phyloP scores from a whole-genome alignment of 202 grass and related monocot genomes.

The Schoenoplectus tabernaemontani region DNA sequence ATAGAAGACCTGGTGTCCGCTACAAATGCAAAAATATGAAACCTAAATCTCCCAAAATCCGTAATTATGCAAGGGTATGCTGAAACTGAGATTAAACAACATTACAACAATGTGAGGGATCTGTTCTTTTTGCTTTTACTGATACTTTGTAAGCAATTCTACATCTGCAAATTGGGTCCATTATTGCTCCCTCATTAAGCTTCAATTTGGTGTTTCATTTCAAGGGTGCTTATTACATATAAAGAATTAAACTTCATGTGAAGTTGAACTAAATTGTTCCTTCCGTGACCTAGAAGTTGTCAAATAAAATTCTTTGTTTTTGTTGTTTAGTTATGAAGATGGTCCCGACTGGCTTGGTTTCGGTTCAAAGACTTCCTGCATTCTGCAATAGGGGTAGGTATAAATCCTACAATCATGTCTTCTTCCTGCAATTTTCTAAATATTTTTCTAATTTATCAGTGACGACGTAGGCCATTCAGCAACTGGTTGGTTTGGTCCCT shows the following conservation, averaged over 20 bases:
- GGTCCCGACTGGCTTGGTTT: neutral
- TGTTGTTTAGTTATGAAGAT: slow-evolving; percentile 2
- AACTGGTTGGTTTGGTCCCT: neutral
- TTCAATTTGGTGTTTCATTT: neutral
- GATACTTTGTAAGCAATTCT: too few species aligned
- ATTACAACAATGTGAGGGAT: too few species aligned
- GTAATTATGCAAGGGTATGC: too few species aligned
- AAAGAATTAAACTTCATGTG: neutral
- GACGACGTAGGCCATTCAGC: neutral
- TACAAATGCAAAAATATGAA: too few species aligned
- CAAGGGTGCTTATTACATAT: neutral
- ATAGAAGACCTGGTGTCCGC: too few species aligned
- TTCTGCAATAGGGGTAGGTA: slow-evolving; percentile 8
- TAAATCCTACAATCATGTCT: neutral
- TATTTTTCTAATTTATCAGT: neutral
- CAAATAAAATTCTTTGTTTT: neutral
- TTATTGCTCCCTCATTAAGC: neutral
- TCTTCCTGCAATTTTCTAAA: neutral
- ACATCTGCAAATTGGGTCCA: too few species aligned
- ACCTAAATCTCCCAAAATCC: too few species aligned
- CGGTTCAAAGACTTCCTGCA: slow-evolving; percentile 2
- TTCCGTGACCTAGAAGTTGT: neutral
- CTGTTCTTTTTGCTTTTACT: too few species aligned
- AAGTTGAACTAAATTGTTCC: neutral
- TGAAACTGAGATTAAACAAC: too few species aligned